These are phyloP conservation scores for Herpetomonas tarakana DNA, from an alignment of 208 protist genomes.

Conservation along the genomic window DNA sequence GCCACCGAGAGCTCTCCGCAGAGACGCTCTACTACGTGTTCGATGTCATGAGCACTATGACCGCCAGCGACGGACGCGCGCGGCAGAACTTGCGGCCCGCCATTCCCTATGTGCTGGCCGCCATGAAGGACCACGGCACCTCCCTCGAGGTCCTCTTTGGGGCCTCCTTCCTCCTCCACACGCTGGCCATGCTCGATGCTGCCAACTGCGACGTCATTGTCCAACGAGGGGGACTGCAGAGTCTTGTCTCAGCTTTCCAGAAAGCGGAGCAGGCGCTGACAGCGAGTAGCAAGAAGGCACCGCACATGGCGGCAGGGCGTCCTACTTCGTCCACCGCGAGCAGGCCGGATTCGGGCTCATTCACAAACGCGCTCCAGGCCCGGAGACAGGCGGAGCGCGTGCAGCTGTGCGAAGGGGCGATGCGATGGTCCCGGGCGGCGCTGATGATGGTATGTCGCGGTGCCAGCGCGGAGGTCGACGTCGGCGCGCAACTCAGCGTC, in stretches of 20 bases:
- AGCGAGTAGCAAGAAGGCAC: not conserved
- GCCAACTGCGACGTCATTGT: conserved; percentile 62
- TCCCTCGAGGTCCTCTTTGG: conserved; percentile 67
- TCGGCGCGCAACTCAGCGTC: conserved; percentile 32
- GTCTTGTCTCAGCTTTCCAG: conserved; percentile 55
- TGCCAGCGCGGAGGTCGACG: conserved; percentile 7
- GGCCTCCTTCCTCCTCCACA: conserved; percentile 49
- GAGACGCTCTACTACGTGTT: conserved; percentile 68
- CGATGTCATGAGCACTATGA: conserved; percentile 70
- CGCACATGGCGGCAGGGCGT: conserved; percentile 11
- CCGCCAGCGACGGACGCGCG: conserved; percentile 37
- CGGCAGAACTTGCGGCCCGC: conserved; percentile 44
- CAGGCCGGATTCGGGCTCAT: conserved; percentile 12
- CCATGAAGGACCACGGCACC: conserved; percentile 36
- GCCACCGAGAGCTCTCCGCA: conserved; percentile 26
- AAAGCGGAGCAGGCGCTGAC: conserved; percentile 19
- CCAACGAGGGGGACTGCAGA: conserved; percentile 54
- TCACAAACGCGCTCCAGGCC: conserved; percentile 5
- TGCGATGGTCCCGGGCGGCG: conserved; percentile 56
- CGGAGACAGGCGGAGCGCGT: conserved; percentile 19
- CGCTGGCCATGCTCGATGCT: conserved; percentile 56
- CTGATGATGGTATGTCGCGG: conserved; percentile 53
- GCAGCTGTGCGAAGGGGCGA: conserved; percentile 40
- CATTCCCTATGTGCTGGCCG: conserved; percentile 64
- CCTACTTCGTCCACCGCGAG: conserved; percentile 13